phyloP scores from a whole-genome alignment of 2,329 filamentous ascomycete species.

The Raffaelea arxii region DNA sequence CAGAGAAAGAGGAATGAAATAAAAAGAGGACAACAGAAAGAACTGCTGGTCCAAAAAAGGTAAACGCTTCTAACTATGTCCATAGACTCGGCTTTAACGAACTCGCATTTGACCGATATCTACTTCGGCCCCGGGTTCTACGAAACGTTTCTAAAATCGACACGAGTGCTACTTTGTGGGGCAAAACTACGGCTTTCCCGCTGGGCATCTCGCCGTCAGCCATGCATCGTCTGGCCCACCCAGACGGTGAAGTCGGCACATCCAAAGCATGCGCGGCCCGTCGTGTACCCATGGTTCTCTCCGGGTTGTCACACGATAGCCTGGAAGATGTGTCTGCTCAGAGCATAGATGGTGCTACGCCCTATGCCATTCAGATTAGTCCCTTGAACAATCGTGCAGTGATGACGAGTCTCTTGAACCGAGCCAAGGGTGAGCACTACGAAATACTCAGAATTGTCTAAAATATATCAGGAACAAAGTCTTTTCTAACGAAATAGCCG shows the following conservation, averaged over 20 bases:
- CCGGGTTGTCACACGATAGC: not conserved
- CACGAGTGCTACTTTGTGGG: conserved; percentile 30
- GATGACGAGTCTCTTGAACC: not conserved
- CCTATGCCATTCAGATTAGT: not conserved
- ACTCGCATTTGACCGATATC: not conserved
- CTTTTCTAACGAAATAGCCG: not conserved
- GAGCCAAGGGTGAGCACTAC: not conserved
- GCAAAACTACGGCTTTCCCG: conserved; percentile 30
- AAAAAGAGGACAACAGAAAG: too few relatives aligned
- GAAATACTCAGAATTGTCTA: too few relatives aligned
- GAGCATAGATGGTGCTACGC: not conserved
- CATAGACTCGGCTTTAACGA: not conserved
- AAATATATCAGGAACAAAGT: too few relatives aligned
- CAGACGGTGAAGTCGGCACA: conserved; percentile 36
- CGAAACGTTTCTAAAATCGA: conserved; percentile 18
- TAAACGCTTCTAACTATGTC: too few relatives aligned
- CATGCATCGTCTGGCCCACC: conserved; percentile 41
- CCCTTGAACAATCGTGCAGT: not conserved
- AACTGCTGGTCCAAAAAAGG: too few relatives aligned
- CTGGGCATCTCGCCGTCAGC: conserved; percentile 44
- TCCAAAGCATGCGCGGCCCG: not conserved
- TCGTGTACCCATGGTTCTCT: not conserved
- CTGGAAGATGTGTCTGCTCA: not conserved
- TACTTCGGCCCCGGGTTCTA: not conserved
- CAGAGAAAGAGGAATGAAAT: too few relatives aligned